Evolutionary conservation across 2,329 filamentous ascomycete species (phyloP), one percentile per base, ranked within the genome.

Genomic region (Coniochaeta prunicola): DNA sequence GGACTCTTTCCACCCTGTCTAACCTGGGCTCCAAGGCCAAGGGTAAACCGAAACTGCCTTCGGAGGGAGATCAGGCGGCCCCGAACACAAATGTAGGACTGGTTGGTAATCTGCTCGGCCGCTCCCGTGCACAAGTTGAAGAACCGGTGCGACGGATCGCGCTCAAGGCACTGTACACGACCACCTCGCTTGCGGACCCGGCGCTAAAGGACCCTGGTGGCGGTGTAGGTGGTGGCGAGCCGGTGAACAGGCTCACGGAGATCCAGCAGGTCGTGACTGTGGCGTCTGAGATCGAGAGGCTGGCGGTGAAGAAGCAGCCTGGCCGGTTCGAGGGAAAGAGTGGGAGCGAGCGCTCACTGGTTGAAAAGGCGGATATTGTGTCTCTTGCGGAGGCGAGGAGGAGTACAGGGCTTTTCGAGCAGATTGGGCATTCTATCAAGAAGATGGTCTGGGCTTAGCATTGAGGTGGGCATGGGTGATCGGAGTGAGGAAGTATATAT

Each of bases 341-440:
- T 45, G 69, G 69, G 13, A 71, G 71, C 40, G 76, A 77, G 65
- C 72, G 70, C 21, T 73, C 86, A 4, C 67, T 88, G 21, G 79
- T 68, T 28, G 65, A 83, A 64, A 78, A 75, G 61, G 80, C 77
- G 0, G 89, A 93, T 66, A 90, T 99, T 57, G 91, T 99, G 57
- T 90, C 89, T 26, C 71, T 96, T 57, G 85, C 85, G 1, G 92
- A 97, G 68, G 94, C 94, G 59, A 93, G 85, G 80, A 89, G 84
- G 77, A 92, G 88, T 61, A 97, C 93, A 0, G 90, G 92, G 0
- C 80, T 96, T 66, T 72, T 97, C 57, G 93, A 97, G 73, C 88
- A 93, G 70, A 74, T 96, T 68, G 91, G 92, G 1, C 92, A 97
- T 77, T 89, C 88, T 60, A 80, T 97, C 67, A 97, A 96, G 83